phyloP scores from a whole-genome alignment of 2,329 filamentous ascomycete species.

The Alternaria atra region DNA sequence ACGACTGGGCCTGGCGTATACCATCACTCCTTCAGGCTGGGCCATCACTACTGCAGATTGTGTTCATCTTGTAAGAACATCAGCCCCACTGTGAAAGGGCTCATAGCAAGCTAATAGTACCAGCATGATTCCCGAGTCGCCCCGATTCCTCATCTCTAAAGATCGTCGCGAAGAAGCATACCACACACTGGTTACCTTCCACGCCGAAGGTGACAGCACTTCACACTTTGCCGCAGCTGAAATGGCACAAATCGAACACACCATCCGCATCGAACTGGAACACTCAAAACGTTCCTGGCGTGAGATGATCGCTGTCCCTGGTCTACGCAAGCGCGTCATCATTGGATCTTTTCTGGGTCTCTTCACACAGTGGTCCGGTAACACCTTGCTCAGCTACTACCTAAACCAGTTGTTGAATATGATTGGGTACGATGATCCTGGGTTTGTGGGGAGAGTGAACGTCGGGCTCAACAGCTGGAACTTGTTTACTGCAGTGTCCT shows the following conservation, averaged over 20 bases:
- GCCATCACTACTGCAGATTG: constrained; percentile 68
- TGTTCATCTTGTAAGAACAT: constrained; percentile 63
- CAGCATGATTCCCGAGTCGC: constrained; percentile 67
- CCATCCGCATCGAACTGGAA: constrained; percentile 65
- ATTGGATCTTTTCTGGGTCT: constrained; percentile 70
- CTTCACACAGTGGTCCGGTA: constrained; percentile 73
- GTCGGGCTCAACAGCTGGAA: constrained; percentile 68
- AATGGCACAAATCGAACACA: constrained; percentile 71
- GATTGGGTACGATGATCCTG: constrained; percentile 64
- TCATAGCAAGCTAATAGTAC: neutral
- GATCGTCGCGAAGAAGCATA: constrained; percentile 70
- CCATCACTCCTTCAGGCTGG: constrained; percentile 71
- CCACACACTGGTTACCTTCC: constrained; percentile 67
- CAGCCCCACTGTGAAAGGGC: neutral
- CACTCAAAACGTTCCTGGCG: constrained; percentile 63
- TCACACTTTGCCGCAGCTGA: constrained; percentile 71
- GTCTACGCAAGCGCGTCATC: constrained; percentile 70
- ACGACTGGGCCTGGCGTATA: constrained; percentile 72
- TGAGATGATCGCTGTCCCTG: constrained; percentile 68
- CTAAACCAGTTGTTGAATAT: constrained; percentile 68
- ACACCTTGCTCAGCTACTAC: constrained; percentile 69
- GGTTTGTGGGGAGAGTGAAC: constrained; percentile 53
- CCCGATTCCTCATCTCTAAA: constrained; percentile 70
- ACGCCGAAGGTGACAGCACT: constrained; percentile 67
- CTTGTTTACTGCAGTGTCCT: constrained; percentile 64